Evolutionary conservation across 352 stramenopile species (phyloP), one percentile per base, ranked within the genome.

Genomic region (Blastocystis sp.): DNA sequence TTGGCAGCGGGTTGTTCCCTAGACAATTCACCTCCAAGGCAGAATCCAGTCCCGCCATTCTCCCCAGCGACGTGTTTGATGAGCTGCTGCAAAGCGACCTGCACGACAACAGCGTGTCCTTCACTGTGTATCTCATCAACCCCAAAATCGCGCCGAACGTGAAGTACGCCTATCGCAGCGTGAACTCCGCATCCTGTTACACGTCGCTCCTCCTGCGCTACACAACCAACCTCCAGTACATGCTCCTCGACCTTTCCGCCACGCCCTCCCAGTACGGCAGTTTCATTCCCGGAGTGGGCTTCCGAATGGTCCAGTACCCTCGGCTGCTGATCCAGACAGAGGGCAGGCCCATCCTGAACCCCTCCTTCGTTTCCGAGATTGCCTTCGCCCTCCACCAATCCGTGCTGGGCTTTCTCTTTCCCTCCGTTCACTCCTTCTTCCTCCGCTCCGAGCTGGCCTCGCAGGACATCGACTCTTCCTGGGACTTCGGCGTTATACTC

Each of bases 91-190:
- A n/a, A 4, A 84, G 69, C 48, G 74, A 84, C 40, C 74, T 84
- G 9, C 54, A 68, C 24, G 74, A 84, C 54, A 84, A 59, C 45
- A 84, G 74, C 66, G 74, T 84, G 4, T 68, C 74, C 52, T 84
- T 84, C 45, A 84, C 74, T 6, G 52, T 84, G 19, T 84, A 84
- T n/a, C 38, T 84, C 17, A 28, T 84, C 9, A 84, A 84, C 28
- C 74, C 74, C 7, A 48, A 45, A 14, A 2, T 68, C 2, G 28
- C n/a, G 17, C n/a, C 19, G 19, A 52, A 57, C 21, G 52, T 34
- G 17, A 38, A 48, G 40, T 68, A 84, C 48, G 34, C 74, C 21
- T 84, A 84, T 84, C 10, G 3, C 24, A 28, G 10, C 1, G 43
- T 57, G 9, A 68, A 68, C 48, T 28, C 74, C 1, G 34, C 17